Evolutionary conservation across 1,284 basidiomycete species (phyloP).

Genomic region (Pseudozyma sp.): DNA sequence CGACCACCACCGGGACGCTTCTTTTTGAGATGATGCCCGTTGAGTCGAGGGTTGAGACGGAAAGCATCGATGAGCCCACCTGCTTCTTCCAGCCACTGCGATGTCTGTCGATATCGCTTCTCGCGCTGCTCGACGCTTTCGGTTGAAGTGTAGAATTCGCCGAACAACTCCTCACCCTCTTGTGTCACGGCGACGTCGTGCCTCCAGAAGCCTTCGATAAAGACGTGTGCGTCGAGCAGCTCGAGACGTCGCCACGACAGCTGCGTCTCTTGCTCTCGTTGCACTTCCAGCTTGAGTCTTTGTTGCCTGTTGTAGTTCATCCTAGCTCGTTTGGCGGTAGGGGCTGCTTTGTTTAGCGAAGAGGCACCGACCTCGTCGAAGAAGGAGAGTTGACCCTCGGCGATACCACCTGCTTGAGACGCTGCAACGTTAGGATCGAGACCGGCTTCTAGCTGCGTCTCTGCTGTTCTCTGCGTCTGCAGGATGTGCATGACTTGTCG

Average conservation of each 20-base stretch:
- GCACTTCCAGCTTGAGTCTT: conserved; percentile 51
- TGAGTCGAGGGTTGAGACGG: conserved; percentile 75
- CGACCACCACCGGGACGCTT: conserved; percentile 16
- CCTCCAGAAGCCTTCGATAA: conserved; percentile 60
- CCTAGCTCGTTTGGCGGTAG: conserved; percentile 26
- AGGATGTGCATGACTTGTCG: conserved; percentile 74
- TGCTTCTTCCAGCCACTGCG: conserved; percentile 82
- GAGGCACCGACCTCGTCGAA: conserved; percentile 54
- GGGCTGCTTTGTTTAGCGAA: conserved; percentile 7
- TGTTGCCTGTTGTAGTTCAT: conserved; percentile 45
- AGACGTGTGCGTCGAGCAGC: conserved; percentile 55
- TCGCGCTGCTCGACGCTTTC: conserved; percentile 26
- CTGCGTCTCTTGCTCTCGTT: conserved; percentile 64
- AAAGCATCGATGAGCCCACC: conserved; percentile 88
- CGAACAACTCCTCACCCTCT: conserved; percentile 25
- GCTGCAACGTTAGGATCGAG: neutral
- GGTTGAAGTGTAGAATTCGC: conserved; percentile 13
- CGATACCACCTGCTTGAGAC: neutral
- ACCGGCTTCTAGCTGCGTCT: neutral
- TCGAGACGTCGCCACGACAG: conserved; percentile 54
- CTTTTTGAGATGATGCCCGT: conserved; percentile 24
- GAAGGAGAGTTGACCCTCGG: conserved; percentile 45
- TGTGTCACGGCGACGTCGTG: conserved; percentile 54
- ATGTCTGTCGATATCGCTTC: conserved; percentile 66
- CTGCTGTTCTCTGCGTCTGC: conserved; percentile 22